Conservation (phyloP, 805 yeast species). For the Torulaspora indica region DNA sequence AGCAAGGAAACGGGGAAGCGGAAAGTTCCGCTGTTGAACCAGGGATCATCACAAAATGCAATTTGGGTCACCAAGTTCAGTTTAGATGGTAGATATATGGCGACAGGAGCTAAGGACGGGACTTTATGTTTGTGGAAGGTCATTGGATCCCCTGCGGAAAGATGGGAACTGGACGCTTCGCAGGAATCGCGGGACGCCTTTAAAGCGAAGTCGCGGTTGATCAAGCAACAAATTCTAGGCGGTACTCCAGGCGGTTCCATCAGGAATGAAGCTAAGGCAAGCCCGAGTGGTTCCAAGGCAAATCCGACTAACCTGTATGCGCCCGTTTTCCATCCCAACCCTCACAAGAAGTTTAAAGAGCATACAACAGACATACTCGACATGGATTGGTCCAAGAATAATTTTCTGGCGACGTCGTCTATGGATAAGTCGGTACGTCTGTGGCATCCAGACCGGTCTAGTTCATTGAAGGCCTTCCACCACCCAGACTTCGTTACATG, state of each 20-base stretch:
- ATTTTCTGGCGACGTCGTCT: conserved; percentile 72
- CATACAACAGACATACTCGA: conserved; percentile 70
- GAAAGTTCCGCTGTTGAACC: neutral
- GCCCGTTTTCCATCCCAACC: conserved; percentile 70
- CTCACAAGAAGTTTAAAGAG: conserved; percentile 55
- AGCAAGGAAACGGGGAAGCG: conserved; percentile 3
- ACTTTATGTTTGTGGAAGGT: conserved; percentile 73
- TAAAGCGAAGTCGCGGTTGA: conserved; percentile 11
- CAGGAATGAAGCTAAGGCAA: conserved; percentile 1
- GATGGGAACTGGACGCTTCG: conserved; percentile 42
- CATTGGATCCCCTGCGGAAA: conserved; percentile 63
- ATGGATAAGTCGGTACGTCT: conserved; percentile 78
- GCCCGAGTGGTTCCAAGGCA: neutral
- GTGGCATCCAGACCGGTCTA: conserved; percentile 75
- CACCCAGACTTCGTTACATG: conserved; percentile 83
- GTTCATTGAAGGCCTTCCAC: conserved; percentile 56
- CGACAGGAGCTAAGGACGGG: conserved; percentile 78
- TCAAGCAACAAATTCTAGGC: conserved; percentile 9
- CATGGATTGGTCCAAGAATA: conserved; percentile 83
- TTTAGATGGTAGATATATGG: conserved; percentile 74
- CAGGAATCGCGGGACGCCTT: conserved; percentile 15
- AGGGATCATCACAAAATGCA: conserved; percentile 37
- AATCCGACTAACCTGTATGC: conserved; percentile 42
- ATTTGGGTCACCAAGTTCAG: conserved; percentile 74
- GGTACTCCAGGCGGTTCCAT: neutral